phyloP scores from a whole-genome alignment of 106 monocot genomes.

The Dendrobium catenatum region DNA sequence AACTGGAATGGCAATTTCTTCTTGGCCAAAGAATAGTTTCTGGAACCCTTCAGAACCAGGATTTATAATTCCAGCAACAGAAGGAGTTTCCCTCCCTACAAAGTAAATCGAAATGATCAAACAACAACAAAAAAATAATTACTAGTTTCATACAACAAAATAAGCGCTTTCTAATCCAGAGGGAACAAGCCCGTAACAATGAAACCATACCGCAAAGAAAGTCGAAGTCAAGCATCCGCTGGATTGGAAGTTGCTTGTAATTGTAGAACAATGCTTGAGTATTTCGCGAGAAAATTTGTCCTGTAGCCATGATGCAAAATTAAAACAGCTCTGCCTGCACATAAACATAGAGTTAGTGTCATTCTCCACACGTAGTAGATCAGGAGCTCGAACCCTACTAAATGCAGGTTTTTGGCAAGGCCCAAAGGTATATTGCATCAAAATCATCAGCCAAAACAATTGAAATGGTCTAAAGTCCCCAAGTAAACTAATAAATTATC shows the following conservation, averaged over 20 bases:
- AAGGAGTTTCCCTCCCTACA: slow-evolving; percentile 96
- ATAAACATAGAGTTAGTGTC: not conserved
- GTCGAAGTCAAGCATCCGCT: slow-evolving; percentile 98
- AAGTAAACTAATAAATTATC: not conserved
- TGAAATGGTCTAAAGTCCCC: not conserved
- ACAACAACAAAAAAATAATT: not conserved
- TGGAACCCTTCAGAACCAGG: slow-evolving; percentile 96
- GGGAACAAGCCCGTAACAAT: slow-evolving; percentile 1
- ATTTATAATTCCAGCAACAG: slow-evolving; percentile 97
- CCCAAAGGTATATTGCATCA: not conserved
- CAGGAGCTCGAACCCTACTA: not conserved
- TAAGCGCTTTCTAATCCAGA: not conserved
- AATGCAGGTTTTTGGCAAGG: not conserved
- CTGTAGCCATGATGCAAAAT: slow-evolving; percentile 60
- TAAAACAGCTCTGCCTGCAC: slow-evolving; percentile 22
- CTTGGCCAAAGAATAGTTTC: slow-evolving; percentile 91
- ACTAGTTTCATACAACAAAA: not conserved
- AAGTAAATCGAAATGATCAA: slow-evolving; percentile 4
- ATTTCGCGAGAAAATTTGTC: slow-evolving; percentile 77
- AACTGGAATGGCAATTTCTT: slow-evolving; percentile 98
- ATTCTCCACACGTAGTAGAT: not conserved
- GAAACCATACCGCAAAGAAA: slow-evolving; percentile 71
- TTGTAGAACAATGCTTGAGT: slow-evolving; percentile 93
- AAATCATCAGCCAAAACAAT: not conserved
- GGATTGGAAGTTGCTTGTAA: slow-evolving; percentile 98